Base-by-base conservation (phyloP, 192 early-diverging fungal species). In the Kickxella alabastrina region DNA sequence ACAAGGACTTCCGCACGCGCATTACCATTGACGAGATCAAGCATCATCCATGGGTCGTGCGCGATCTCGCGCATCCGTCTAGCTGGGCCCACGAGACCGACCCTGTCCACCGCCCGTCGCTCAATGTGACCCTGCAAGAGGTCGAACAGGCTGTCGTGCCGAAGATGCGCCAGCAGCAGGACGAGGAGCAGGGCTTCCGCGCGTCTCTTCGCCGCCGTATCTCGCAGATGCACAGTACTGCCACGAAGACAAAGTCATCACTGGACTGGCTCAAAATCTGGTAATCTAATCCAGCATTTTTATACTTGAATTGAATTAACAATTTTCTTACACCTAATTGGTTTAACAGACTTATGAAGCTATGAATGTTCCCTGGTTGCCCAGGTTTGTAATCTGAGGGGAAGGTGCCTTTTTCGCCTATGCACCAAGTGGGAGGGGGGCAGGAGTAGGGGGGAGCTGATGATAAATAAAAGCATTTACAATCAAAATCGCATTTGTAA, bases 21-120 rank as follows among this genome's bases (percentile, higher is more conserved):
- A 90, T 96, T 21, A 90, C 87, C 3, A 75, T 99, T 39, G 83
- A 88, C 19, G 84, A 93, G 62, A 85, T 97, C 28, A 93, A 93
- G 79, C 85, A 82, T 39, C 96, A 97, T 73, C 84, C 89, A 25
- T 99, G 96, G 96, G 86, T 92, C 0, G 82, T 82, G 2, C 68
- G 63, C 19, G 93, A 87, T 55, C 49, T 98, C 36, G 68, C 66
- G 2, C 69, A 75, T 22, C 83, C 79, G 15, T 63, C 75, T 25
- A 68, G 69, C 47, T 96, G 93, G 93, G 82, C 85, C 10, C 65
- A 67, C 15, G 85, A 91, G 42, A 87, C 90, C 10, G 86, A 92
- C 60, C 92, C 90, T 21, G 55, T 73, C 4, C 69, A 79, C 21
- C 79, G 83, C 26, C 85, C 83, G 17, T 80, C 72, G 12, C 73